phyloP scores from a whole-genome alignment of 345 rosid genomes.

The Acer yangbiense region DNA sequence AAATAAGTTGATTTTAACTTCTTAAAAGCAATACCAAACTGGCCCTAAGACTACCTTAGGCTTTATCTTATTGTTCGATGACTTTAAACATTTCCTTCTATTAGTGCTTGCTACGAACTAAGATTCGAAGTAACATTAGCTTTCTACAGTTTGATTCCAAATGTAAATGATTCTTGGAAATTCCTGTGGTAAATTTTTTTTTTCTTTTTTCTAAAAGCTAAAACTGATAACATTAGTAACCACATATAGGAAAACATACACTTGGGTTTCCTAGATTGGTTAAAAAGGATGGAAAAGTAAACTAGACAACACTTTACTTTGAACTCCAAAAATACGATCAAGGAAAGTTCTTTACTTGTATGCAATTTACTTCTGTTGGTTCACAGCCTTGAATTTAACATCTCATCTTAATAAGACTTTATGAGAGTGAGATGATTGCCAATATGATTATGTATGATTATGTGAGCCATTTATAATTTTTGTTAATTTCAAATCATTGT shows the following conservation, averaged over 20 bases:
- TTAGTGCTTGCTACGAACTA: neutral
- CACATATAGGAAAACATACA: neutral
- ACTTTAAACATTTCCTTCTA: neutral
- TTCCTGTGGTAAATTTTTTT: neutral
- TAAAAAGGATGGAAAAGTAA: neutral
- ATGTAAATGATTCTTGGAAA: conserved; percentile 1
- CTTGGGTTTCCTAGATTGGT: neutral
- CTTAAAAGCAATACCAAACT: no score
- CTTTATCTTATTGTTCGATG: neutral
- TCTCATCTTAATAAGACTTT: neutral
- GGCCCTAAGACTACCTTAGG: neutral
- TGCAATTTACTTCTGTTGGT: neutral
- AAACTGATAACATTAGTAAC: neutral
- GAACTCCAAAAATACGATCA: neutral
- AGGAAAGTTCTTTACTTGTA: neutral
- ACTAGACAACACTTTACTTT: neutral
- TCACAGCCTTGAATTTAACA: neutral
- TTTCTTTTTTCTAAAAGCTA: neutral
- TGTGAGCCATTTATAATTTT: neutral
- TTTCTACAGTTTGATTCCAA: neutral
- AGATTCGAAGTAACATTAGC: neutral
- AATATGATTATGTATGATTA: conserved; percentile 1
- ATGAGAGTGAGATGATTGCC: neutral
- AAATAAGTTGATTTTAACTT: no score
- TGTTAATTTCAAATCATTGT: neutral